phyloP scores from a whole-genome alignment of 345 rosid species.

The Reutealis trisperma region DNA sequence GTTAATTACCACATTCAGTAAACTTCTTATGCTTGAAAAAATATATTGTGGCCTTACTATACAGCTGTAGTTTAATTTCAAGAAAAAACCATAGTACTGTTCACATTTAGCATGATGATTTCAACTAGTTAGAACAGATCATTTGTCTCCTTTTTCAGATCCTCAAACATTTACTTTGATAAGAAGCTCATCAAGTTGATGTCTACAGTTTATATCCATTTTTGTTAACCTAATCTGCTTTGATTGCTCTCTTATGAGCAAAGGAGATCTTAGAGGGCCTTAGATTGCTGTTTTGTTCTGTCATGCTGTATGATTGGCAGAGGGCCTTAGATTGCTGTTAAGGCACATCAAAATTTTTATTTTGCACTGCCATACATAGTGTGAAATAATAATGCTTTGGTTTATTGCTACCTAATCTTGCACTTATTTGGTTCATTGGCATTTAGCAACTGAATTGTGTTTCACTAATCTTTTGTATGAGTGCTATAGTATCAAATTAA shows the following conservation, averaged over 20 bases:
- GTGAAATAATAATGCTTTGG: neutral
- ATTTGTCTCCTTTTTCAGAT: neutral
- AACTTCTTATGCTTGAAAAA: neutral
- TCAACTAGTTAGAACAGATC: neutral
- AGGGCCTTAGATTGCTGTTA: neutral
- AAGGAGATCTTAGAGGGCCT: neutral
- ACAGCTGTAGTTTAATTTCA: neutral
- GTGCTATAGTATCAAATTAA: neutral
- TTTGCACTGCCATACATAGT: neutral
- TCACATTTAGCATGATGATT: neutral
- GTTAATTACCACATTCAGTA: conserved; percentile 15
- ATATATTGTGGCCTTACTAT: neutral
- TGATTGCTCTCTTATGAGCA: neutral
- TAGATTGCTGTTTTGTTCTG: neutral
- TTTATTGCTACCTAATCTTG: neutral
- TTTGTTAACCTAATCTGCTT: neutral
- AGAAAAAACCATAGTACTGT: neutral
- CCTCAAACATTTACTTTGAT: neutral
- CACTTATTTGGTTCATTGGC: neutral
- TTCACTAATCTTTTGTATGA: neutral
- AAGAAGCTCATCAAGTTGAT: neutral
- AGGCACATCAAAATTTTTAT: neutral
- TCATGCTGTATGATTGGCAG: neutral
- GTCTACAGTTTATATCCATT: neutral
- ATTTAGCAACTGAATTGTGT: neutral